Percentiles rank a stretch among this genome's conserved stretches.
Evolutionary conservation across 225 moss, liverwort and hornwort genomes (phyloP).

Genomic region (Sphagnum tenellum): DNA sequence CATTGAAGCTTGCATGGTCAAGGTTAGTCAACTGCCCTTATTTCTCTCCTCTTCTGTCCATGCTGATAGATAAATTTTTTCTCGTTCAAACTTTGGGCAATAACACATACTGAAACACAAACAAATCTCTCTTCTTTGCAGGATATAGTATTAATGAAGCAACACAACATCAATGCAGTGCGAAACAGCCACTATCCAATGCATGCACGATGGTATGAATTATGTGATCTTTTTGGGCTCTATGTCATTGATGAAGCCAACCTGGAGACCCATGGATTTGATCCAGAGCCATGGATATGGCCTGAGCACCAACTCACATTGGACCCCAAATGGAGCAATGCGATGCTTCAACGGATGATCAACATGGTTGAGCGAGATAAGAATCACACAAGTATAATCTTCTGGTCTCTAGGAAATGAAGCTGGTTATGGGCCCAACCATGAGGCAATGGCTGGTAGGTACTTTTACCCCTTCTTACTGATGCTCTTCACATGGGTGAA

Average conservation of each 20-base stretch:
- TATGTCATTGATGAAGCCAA: conserved; percentile 97
- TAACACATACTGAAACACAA: no score
- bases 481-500: background rate
- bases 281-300: conserved; percentile 87
- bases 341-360: conserved; percentile 86
- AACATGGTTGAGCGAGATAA: conserved; percentile 99
- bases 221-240: conserved; percentile 92
- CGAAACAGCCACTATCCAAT: conserved; percentile 95
- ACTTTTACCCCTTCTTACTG: background rate
- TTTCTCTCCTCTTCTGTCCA: no score
- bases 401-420: conserved; percentile 97
- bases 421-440: conserved; percentile 95
- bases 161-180: conserved; percentile 88
- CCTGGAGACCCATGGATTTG: conserved; percentile 96
- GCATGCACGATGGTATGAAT: conserved; percentile 96
- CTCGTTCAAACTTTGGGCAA: no score
- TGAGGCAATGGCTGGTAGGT: conserved; percentile 91
- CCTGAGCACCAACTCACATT: conserved; percentile 78
- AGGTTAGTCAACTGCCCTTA: conserved; percentile 29
- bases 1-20: conserved; percentile 85
- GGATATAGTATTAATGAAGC: conserved; percentile 97
- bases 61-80: no score
- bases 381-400: conserved; percentile 87
- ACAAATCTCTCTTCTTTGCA: conserved; percentile 10
- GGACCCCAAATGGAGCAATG: conserved; percentile 77